Percentiles rank a stretch among this genome's conserved stretches.
Conservation (phyloP, 305 asterid genomes). For the Petunia hybrid region DNA sequence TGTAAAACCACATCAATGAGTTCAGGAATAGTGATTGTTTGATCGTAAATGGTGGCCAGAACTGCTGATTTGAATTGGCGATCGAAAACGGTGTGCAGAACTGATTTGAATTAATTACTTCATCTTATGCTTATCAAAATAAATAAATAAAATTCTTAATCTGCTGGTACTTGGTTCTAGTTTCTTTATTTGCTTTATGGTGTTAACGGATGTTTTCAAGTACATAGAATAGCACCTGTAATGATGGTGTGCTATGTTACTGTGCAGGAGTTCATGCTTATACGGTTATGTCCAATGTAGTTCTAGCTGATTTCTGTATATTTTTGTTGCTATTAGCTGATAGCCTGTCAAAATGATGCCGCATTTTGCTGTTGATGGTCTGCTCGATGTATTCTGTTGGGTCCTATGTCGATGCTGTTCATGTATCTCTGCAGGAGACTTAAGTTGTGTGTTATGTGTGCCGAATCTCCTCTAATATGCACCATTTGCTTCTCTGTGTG, state of each 20-base stretch:
- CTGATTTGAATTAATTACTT: neutral
- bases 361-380: slow-evolving; percentile 42
- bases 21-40: slow-evolving; percentile 31
- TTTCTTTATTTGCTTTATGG: slow-evolving; percentile 8
- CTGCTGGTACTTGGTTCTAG: neutral
- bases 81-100: too few species aligned
- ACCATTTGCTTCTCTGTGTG: neutral
- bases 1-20: slow-evolving; percentile 11
- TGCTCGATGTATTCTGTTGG: slow-evolving; percentile 58
- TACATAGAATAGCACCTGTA: slow-evolving; percentile 10
- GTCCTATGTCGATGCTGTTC: slow-evolving; percentile 34
- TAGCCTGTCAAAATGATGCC: slow-evolving; percentile 50
- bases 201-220: slow-evolving; percentile 4
- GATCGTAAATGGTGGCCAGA: neutral
- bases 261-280: slow-evolving; percentile 57
- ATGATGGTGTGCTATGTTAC: slow-evolving; percentile 48
- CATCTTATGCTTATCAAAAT: neutral
- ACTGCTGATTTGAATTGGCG: too few species aligned
- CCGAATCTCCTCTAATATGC: neutral
- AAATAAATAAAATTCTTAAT: slow-evolving; percentile 3
- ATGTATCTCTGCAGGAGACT: neutral
- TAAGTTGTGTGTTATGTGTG: neutral
- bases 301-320: slow-evolving; percentile 49
- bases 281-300: slow-evolving; percentile 42
- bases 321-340: slow-evolving; percentile 56